Conservation (phyloP, 1,284 basidiomycete species). For the Pholiota adiposa region DNA sequence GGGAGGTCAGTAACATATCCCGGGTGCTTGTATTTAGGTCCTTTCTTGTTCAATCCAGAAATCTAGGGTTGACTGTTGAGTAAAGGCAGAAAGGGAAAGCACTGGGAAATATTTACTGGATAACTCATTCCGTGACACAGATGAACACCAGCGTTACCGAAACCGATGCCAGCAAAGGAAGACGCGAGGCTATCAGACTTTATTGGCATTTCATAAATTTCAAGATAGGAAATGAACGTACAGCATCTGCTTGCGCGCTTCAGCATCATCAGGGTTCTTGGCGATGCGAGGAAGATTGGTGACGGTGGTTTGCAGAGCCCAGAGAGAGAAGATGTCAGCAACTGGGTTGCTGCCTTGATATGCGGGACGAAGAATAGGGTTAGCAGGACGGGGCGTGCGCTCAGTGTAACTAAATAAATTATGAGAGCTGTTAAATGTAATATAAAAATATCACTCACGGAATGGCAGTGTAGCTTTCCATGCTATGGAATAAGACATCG, state of each 20-base stretch:
- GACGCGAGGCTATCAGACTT: slow-evolving; percentile 65
- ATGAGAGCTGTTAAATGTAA: slow-evolving; percentile 14
- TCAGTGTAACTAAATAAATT: slow-evolving; percentile 71
- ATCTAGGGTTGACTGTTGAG: slow-evolving; percentile 55
- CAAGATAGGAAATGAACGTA: slow-evolving; percentile 38
- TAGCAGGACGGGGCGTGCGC: slow-evolving; percentile 85
- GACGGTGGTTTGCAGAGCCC: slow-evolving; percentile 92
- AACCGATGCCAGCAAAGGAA: slow-evolving; percentile 95
- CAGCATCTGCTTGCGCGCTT: slow-evolving; percentile 93
- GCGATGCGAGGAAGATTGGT: slow-evolving; percentile 90
- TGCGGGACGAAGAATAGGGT: slow-evolving; percentile 89
- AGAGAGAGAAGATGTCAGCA: slow-evolving; percentile 94
- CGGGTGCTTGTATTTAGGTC: slow-evolving; percentile 87
- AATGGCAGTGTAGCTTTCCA: slow-evolving; percentile 93
- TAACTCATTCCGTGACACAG: slow-evolving; percentile 89
- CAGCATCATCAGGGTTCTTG: slow-evolving; percentile 77
- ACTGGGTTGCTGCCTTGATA: slow-evolving; percentile 98
- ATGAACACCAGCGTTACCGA: slow-evolving; percentile 95
- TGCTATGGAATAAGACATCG: slow-evolving; percentile 93
- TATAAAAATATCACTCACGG: slow-evolving; percentile 52
- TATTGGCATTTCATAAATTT: background rate
- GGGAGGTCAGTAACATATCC: slow-evolving; percentile 83
- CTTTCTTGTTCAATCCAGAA: slow-evolving; percentile 93
- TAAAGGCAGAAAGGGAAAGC: background rate
- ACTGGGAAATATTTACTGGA: slow-evolving; percentile 47